A percentile compares a stretch with the other conserved stretches of the same genome.
These are phyloP conservation scores for Symmetrospora coprosmae DNA, from an alignment of 768 basidiomycete species.

Conservation along the genomic window DNA sequence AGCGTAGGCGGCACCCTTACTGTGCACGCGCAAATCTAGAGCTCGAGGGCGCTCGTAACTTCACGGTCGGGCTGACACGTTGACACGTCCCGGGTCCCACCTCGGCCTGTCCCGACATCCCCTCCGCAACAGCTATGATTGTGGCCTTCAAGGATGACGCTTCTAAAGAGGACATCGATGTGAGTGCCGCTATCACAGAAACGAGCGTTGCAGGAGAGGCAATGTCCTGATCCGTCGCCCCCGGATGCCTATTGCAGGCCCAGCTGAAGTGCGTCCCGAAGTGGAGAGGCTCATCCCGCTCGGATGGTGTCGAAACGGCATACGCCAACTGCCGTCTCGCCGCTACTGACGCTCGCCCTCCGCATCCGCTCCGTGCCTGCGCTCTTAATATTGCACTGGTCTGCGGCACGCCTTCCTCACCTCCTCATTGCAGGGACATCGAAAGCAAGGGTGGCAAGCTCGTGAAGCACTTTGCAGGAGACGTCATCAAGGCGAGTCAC, in stretches of 20 bases:
- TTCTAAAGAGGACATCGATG: too few species aligned
- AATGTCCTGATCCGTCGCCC: too few species aligned
- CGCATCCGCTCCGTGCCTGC: not conserved
- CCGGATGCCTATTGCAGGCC: too few species aligned
- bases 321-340: not conserved
- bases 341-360: not conserved
- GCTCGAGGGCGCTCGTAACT: too few species aligned
- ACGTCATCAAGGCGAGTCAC: slow-evolving; percentile 19
- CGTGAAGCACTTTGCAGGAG: slow-evolving; percentile 18
- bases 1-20: not conserved
- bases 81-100: not conserved
- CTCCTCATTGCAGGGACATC: not conserved
- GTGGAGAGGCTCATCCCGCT: too few species aligned
- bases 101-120: not conserved
- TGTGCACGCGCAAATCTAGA: too few species aligned
- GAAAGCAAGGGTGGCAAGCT: not conserved
- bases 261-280: too few species aligned
- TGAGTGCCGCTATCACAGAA: too few species aligned
- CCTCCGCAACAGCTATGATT: not conserved
- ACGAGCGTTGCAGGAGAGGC: too few species aligned
- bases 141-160: not conserved
- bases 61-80: not conserved
- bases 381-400: not conserved
- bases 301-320: not conserved
- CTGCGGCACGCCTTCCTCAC: not conserved